phyloP scores from a whole-genome alignment of 768 basidiomycete species.

The Macrolepiota albuminosa region DNA sequence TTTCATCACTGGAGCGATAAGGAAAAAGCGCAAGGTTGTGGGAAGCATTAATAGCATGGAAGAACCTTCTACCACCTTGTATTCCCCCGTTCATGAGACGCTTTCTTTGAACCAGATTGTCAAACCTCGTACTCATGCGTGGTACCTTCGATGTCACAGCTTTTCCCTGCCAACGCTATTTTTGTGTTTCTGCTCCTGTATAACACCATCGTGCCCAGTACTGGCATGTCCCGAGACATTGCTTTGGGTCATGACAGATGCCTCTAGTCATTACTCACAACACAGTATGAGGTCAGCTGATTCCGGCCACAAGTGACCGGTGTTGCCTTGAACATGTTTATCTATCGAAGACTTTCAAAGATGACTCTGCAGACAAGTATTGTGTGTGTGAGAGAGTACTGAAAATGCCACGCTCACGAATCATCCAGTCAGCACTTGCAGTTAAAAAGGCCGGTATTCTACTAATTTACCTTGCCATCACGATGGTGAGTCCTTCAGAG shows the following conservation, averaged over 20 bases:
- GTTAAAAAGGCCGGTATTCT: neutral
- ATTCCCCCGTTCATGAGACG: neutral
- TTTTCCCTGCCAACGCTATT: neutral
- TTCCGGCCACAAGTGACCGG: neutral
- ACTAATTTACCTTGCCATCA: neutral
- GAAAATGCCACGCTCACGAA: neutral
- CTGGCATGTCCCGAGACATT: neutral
- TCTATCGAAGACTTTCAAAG: neutral
- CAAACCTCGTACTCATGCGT: neutral
- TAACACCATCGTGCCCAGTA: neutral
- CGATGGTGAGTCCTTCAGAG: neutral
- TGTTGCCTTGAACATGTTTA: neutral
- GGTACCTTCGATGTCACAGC: neutral
- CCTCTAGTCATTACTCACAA: neutral
- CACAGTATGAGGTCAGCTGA: neutral
- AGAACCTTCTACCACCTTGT: neutral
- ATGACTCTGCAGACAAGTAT: neutral
- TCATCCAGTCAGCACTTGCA: neutral
- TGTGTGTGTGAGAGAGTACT: neutral
- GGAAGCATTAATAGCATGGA: neutral
- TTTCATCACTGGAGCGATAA: neutral
- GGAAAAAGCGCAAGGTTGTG: neutral
- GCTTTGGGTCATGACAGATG: neutral
- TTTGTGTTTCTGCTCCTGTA: neutral
- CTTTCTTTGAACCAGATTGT: neutral